Evolutionary conservation across 495 filamentous ascomycete genomes (phyloP), one percentile per base, ranked within the genome.

Genomic region (Neurospora hispaniola): DNA sequence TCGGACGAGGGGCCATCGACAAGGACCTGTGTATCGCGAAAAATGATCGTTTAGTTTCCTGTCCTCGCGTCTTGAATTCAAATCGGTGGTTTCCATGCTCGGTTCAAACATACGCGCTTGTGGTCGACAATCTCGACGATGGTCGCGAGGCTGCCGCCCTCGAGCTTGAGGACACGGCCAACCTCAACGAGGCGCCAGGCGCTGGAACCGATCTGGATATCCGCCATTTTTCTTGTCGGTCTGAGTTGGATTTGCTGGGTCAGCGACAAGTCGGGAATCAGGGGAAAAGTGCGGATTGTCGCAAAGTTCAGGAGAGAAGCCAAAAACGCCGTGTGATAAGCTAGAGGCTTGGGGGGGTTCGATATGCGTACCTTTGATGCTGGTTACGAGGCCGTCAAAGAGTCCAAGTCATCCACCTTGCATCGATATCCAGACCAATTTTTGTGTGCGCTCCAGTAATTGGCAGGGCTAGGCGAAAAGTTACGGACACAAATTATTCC

Each of bases 61-160:
- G 42, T 72, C 23, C 69, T 66, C 72, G 71, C 70, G 68, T 70
- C 23, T 73, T 70, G 40, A 41, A 41, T 11, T 69, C 70, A 69
- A 73, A 71, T 66, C 42, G 73, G 41, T 43, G 44, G 73, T 66
- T 43, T 48, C 66, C 62, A 35, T 9, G 54, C 38, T 44, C 23
- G 73, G 72, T 43, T 70, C 73, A 42, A 74, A 92, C 95, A 81
- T 97, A 98, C 96, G 84, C 96, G 93, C 89, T 97, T 97, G 92
- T 99, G 96, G 86, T 98, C 96, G 85, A 98, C 94, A 84, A 99
- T 97, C 90, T 98, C 94, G 84, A 98, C 94, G 82, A 99, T 96
- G 80, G 89, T 86, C 75, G 94, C 96, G 75, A 98, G 89, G 84
- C 91, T 92, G 85, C 94, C 94, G 75, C 83, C 86, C 87, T 89